Evolutionary conservation across 441 rosid genomes (phyloP).

Genomic region (Raphanus hybrid): DNA sequence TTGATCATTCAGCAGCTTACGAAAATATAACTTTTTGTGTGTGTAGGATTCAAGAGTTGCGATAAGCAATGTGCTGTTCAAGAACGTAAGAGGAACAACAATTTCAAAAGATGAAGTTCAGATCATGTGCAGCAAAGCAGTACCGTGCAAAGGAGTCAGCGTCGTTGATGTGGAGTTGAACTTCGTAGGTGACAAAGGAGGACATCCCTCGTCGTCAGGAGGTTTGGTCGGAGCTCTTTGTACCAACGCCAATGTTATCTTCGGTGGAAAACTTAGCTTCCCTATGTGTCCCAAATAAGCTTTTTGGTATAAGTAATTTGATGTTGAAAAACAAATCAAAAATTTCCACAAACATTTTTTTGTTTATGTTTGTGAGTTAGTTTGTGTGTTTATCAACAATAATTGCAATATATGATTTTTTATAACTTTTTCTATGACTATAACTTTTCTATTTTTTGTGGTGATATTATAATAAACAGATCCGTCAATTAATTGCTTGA

Average conservation of each 20-base stretch:
- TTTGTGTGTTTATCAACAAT: conserved; percentile 12
- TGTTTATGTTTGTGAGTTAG: conserved; percentile 32
- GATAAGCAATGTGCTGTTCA: conserved; percentile 55
- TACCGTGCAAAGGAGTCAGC: conserved; percentile 58
- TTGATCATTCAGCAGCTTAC: not conserved
- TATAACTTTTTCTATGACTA: not conserved
- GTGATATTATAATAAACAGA: not conserved
- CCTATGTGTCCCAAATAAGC: conserved; percentile 33
- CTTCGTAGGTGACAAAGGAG: conserved; percentile 7
- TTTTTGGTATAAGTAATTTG: conserved; percentile 3
- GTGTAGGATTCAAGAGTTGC: conserved; percentile 55
- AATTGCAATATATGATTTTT: not conserved
- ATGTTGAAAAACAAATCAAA: conserved; percentile 3
- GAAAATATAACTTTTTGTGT: not conserved
- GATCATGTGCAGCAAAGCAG: conserved; percentile 38
- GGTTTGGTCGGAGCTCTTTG: conserved; percentile 45
- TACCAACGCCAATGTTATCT: conserved; percentile 33
- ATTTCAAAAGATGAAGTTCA: conserved; percentile 44
- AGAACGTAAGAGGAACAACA: conserved; percentile 65
- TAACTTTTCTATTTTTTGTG: not conserved
- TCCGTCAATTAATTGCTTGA: not conserved
- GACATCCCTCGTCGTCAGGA: conserved; percentile 1
- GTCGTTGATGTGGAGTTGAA: conserved; percentile 47
- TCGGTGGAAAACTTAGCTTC: conserved; percentile 42
- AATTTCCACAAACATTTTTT: conserved; percentile 19